These are phyloP conservation scores for Rhizopogon vinicolor DNA, from an alignment of 768 basidiomycete genomes.

Conservation along the genomic window DNA sequence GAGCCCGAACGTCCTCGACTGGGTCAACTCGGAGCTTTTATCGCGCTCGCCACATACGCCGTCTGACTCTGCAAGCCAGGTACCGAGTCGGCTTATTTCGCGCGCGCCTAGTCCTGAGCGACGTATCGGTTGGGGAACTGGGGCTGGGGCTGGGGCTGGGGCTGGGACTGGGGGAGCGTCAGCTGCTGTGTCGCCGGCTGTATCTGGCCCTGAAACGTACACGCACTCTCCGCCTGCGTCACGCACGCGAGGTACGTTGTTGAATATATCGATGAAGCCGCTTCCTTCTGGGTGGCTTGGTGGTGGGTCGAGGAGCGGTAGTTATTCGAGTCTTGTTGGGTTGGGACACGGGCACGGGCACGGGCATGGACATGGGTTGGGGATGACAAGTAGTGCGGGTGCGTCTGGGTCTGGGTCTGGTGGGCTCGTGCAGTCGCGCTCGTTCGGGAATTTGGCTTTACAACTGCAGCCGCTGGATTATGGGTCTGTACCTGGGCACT, in stretches of 20 bases:
- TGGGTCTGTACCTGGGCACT: background rate
- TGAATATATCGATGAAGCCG: conserved; percentile 61
- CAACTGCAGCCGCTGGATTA: background rate
- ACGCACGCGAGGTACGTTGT: conserved; percentile 47
- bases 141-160: background rate
- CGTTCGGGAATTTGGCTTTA: background rate
- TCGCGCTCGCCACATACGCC: conserved; percentile 32
- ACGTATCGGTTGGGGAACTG: conserved; percentile 1
- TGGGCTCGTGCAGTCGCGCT: background rate
- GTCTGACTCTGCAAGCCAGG: conserved; percentile 24
- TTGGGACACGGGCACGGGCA: background rate
- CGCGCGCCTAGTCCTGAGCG: conserved; percentile 61
- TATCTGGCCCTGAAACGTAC: conserved; percentile 38
- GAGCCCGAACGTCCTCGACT: conserved; percentile 40
- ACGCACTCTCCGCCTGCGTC: conserved; percentile 48
- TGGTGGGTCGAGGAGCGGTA: background rate
- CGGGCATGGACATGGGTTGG: background rate
- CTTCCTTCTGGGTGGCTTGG: conserved; percentile 40
- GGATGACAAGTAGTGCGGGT: background rate
- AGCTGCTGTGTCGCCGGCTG: conserved; percentile 2
- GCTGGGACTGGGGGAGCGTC: background rate
- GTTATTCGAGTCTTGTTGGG: background rate
- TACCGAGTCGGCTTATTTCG: conserved; percentile 20
- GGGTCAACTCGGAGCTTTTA: conserved; percentile 84
- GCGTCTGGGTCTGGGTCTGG: background rate